These are phyloP conservation scores for Bothriochloa decipiens DNA, from an alignment of 176 grass and related monocot species.

Conservation along the genomic window DNA sequence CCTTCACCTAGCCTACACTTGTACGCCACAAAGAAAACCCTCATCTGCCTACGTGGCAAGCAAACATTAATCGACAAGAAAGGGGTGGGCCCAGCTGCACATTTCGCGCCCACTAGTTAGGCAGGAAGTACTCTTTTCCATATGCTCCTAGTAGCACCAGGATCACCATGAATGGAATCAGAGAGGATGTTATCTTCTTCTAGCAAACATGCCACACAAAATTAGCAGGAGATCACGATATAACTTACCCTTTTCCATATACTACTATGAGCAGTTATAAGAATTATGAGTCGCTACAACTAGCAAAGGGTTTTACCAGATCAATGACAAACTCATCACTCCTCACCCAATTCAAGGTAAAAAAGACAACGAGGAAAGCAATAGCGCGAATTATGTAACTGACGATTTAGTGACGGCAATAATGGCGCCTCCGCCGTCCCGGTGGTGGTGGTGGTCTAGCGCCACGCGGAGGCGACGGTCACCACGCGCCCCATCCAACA, in stretches of 20 bases:
- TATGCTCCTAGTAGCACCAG: neutral
- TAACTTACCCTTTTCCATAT: slow-evolving; percentile 64
- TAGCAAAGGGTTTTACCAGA: slow-evolving; percentile 47
- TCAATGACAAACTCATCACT: slow-evolving; percentile 52
- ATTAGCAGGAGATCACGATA: slow-evolving; percentile 17
- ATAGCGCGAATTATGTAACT: slow-evolving; percentile 47
- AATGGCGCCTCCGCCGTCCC: neutral
- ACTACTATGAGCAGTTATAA: slow-evolving; percentile 49
- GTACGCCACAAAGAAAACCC: slow-evolving; percentile 34
- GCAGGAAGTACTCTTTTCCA: neutral
- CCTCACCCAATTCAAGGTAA: slow-evolving; percentile 41
- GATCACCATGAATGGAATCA: slow-evolving; percentile 21
- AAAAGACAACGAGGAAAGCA: neutral
- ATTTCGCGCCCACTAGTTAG: slow-evolving; percentile 43
- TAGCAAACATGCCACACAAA: neutral
- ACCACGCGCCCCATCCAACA: slow-evolving; percentile 74
- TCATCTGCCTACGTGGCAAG: slow-evolving; percentile 39
- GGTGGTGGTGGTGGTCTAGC: slow-evolving; percentile 40
- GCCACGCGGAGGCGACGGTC: slow-evolving; percentile 81
- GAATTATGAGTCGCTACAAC: slow-evolving; percentile 59
- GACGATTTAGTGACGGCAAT: slow-evolving; percentile 39
- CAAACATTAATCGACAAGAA: slow-evolving; percentile 46
- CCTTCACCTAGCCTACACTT: neutral
- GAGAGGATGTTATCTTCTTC: slow-evolving; percentile 19
- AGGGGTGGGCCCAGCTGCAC: slow-evolving; percentile 33